Percentiles rank a stretch among this genome's conserved stretches.
Evolutionary conservation across 2,329 filamentous ascomycete genomes (phyloP).

Genomic region (Colletotrichum lentis): DNA sequence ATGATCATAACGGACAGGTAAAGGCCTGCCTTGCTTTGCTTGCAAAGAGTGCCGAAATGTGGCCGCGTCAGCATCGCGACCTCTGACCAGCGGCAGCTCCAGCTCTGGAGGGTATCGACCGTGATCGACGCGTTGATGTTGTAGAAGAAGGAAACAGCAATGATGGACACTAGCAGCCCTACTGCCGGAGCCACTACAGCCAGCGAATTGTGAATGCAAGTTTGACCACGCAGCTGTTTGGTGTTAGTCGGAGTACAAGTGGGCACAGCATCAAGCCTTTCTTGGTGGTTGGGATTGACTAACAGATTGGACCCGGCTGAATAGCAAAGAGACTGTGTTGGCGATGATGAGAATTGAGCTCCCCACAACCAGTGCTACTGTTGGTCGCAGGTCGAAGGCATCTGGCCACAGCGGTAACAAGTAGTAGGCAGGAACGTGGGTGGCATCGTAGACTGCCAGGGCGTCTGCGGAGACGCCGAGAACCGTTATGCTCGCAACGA

Average conservation of each 20-base stretch:
- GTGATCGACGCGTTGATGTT: conserved; percentile 61
- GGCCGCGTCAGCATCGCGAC: conserved; percentile 62
- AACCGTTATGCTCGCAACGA: conserved; percentile 61
- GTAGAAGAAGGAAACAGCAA: conserved; percentile 67
- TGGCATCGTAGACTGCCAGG: conserved; percentile 63
- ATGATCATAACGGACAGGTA: conserved; percentile 65
- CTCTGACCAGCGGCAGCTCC: conserved; percentile 67
- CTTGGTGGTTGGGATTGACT: conserved; percentile 44
- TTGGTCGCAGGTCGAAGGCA: conserved; percentile 65
- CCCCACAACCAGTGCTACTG: conserved; percentile 62
- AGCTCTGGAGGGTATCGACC: conserved; percentile 66
- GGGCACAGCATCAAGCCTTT: neutral
- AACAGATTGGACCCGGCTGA: conserved; percentile 60
- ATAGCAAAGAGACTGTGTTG: conserved; percentile 58
- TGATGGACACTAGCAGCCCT: conserved; percentile 53
- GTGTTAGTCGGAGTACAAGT: conserved; percentile 4
- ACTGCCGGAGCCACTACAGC: conserved; percentile 43
- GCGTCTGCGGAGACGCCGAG: conserved; percentile 64
- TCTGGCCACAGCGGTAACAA: conserved; percentile 66
- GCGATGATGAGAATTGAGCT: conserved; percentile 59
- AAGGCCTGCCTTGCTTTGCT: conserved; percentile 62
- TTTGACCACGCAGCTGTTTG: conserved; percentile 24
- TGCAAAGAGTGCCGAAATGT: conserved; percentile 65
- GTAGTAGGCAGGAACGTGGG: conserved; percentile 57
- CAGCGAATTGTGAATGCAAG: conserved; percentile 36